Base-by-base conservation (phyloP, 2,329 filamentous ascomycete species). In the Fusarium stilboides region DNA sequence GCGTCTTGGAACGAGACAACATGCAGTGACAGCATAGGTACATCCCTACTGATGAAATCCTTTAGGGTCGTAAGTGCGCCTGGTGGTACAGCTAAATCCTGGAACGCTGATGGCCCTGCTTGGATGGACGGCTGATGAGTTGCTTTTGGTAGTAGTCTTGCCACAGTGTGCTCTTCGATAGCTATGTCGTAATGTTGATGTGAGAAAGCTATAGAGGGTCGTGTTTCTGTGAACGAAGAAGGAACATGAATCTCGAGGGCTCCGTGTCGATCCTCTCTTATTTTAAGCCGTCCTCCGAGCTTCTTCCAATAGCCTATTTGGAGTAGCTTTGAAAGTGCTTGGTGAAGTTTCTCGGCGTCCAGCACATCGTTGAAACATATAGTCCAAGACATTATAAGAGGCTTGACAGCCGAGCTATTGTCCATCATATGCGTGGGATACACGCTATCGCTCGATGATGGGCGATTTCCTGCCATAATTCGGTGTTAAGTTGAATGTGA, bases 111-210 rank as follows among this genome's bases (percentile, higher is more conserved):
- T 20, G 28, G 26, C 0, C 20, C 24, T 17, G 24, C 22, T 5
- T 8, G 26, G 19, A 10, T 15, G 1, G 33, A 39, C 1, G 56
- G 14, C 8, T 3, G 26, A 7, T 1, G 4, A 10, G 17, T 8
- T 4, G 39, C 9, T 20, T 45, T 33, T 0, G 15, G 33, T 0
- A 44, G 14, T 1, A 44, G 3, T 0, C 9, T 33, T 0, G 17
- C 1, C 0, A 2, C 0, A 2, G 7, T 20, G 0, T 56, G 50
- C 4, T 45, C 40, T 2, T 33, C 17, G 2, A 58, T 56, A 6
- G 31, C 36, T 4, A 45, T 45, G 5, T 56, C 33, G 2, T 45
- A 45, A 3, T 24, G 31, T 1, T 22, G 9, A 3, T 45, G 19
- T 3, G 39, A 58, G 6, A 20, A 56, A 12, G 24, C 19, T 6